Evolutionary conservation across 2,329 filamentous ascomycete genomes (phyloP).

Genomic region (Sarocladium kiliense): DNA sequence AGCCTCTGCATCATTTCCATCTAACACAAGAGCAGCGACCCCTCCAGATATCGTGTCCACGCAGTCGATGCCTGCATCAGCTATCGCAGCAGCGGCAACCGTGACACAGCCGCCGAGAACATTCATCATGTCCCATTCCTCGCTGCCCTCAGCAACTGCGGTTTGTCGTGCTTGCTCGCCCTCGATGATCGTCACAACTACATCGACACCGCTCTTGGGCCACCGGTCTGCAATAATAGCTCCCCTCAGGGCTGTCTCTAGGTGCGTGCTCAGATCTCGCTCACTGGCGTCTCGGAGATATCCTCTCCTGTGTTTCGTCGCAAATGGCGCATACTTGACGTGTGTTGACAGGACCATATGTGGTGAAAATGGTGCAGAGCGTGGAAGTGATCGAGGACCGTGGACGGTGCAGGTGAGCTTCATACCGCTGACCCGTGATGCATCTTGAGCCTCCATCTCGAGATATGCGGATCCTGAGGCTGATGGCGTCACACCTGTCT

Average conservation of each 20-base stretch:
- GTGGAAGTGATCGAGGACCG: slow-evolving; percentile 83
- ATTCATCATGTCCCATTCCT: slow-evolving; percentile 85
- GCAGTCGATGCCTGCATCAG: slow-evolving; percentile 93
- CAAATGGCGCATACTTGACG: slow-evolving; percentile 95
- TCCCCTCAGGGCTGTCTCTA: slow-evolving; percentile 85
- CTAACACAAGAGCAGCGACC: slow-evolving; percentile 70
- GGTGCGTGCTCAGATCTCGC: slow-evolving; percentile 81
- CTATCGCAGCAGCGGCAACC: slow-evolving; percentile 85
- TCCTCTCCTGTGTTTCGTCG: slow-evolving; percentile 73
- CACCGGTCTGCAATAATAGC: slow-evolving; percentile 90
- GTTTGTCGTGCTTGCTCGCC: slow-evolving; percentile 73
- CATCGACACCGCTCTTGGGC: slow-evolving; percentile 98
- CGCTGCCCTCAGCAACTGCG: slow-evolving; percentile 44
- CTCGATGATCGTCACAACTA: slow-evolving; percentile 88
- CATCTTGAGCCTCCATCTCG: slow-evolving; percentile 52
- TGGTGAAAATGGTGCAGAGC: slow-evolving; percentile 86
- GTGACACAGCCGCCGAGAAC: slow-evolving; percentile 89
- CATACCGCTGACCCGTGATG: slow-evolving; percentile 57
- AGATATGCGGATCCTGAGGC: slow-evolving; percentile 91
- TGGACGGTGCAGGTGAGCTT: slow-evolving; percentile 94
- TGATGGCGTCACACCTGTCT: slow-evolving; percentile 87
- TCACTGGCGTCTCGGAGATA: slow-evolving; percentile 84
- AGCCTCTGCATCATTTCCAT: slow-evolving; percentile 25
- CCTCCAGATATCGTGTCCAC: slow-evolving; percentile 87
- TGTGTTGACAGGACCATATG: slow-evolving; percentile 89